Percentiles rank a stretch among this genome's conserved stretches.
phyloP scores from a whole-genome alignment of 768 basidiomycete species.

The Suillus ampliporus region DNA sequence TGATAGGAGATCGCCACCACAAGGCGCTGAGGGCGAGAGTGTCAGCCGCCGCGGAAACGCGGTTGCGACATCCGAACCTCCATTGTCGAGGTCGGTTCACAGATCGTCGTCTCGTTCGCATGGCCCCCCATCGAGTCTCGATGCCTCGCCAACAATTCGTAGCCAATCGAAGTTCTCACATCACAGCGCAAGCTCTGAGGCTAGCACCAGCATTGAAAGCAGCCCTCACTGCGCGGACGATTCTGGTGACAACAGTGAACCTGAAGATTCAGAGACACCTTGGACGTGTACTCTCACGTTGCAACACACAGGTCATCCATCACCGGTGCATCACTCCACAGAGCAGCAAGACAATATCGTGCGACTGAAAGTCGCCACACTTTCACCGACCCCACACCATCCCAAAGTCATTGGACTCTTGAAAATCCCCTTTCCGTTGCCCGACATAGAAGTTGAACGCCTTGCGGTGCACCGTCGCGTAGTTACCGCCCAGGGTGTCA shows the following conservation, averaged over 20 bases:
- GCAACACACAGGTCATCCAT: constrained; percentile 44
- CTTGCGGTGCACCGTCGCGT: constrained; percentile 59
- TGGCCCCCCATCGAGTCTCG: constrained; percentile 6
- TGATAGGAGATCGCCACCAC: constrained; percentile 20
- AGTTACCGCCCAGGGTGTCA: constrained; percentile 34
- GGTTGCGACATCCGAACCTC: constrained; percentile 14
- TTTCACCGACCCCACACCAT: constrained; percentile 93
- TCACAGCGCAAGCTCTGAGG: constrained; percentile 43
- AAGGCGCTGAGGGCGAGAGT: constrained; percentile 16
- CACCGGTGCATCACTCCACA: constrained; percentile 16
- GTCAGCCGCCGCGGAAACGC: constrained; percentile 25
- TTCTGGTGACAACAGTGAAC: constrained; percentile 84
- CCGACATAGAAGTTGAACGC: constrained; percentile 76
- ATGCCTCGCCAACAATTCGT: constrained; percentile 22
- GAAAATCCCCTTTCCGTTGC: constrained; percentile 88
- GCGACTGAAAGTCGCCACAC: constrained; percentile 75
- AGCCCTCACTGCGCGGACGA: constrained; percentile 39
- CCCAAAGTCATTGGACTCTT: constrained; percentile 92
- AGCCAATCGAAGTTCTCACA: constrained; percentile 49
- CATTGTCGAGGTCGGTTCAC: constrained; percentile 14
- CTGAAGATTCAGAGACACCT: constrained; percentile 95
- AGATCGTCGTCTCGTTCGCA: constrained; percentile 17
- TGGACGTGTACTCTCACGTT: constrained; percentile 88
- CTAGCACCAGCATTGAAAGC: constrained; percentile 30
- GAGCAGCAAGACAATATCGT: constrained; percentile 24